Evolutionary conservation across 108 stramenopile genomes (phyloP).

Genomic region (Tribonema minus): DNA sequence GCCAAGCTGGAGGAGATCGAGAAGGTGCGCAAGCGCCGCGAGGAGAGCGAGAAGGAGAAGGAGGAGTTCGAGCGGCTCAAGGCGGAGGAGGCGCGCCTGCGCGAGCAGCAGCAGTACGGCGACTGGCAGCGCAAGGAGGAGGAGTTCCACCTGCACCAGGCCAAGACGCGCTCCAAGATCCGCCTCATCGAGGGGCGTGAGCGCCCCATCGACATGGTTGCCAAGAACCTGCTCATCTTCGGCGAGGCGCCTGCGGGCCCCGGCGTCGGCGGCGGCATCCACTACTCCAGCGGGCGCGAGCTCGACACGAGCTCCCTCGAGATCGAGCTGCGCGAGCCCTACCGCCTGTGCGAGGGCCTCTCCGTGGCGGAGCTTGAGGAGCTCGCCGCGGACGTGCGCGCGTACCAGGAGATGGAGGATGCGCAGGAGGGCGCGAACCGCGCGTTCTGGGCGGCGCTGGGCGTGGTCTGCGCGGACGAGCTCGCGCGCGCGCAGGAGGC

Average conservation of each 20-base stretch:
- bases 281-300: constrained; percentile 27
- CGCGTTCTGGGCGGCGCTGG: constrained; percentile 47
- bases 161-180: constrained; percentile 73
- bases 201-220: constrained; percentile 86
- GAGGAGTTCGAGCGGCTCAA: constrained; percentile 89
- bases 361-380: constrained; percentile 76
- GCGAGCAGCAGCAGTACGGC: constrained; percentile 89
- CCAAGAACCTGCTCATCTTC: constrained; percentile 91
- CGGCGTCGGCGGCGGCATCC: constrained; percentile 28
- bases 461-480: constrained; percentile 46
- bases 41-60: constrained; percentile 71
- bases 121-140: constrained; percentile 97
- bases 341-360: constrained; percentile 59
- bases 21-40: constrained; percentile 69
- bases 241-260: constrained; percentile 34
- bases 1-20: constrained; percentile 87
- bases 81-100: constrained; percentile 82
- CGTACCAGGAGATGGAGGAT: constrained; percentile 53
- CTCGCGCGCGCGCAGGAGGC: constrained; percentile 20
- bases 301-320: constrained; percentile 47
- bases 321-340: constrained; percentile 47
- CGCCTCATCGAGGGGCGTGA: constrained; percentile 88
- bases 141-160: constrained; percentile 90
- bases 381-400: constrained; percentile 72
- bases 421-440: constrained; percentile 17